Conservation (phyloP, 2,329 filamentous ascomycete species). For the Tolypocladium guangdongense region DNA sequence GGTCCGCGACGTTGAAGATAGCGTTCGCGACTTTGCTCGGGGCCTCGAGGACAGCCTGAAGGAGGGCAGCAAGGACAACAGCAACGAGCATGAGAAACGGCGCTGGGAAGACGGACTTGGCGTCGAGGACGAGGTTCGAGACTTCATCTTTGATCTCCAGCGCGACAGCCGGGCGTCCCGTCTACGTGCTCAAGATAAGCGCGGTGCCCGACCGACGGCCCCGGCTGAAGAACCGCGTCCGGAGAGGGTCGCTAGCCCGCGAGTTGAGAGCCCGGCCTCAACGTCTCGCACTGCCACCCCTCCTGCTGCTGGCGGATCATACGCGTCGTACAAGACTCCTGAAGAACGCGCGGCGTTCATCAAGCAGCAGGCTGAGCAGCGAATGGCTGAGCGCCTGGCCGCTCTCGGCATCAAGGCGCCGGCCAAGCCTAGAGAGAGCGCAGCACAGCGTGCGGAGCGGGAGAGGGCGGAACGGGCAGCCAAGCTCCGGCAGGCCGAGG, state of each 20-base stretch:
- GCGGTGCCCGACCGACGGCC: constrained; percentile 29
- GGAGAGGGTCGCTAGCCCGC: constrained; percentile 27
- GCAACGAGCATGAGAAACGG: constrained; percentile 79
- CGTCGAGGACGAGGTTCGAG: constrained; percentile 91
- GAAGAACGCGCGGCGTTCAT: constrained; percentile 94
- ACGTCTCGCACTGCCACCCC: constrained; percentile 38
- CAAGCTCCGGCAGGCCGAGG: constrained; percentile 79
- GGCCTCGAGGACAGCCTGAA: constrained; percentile 82
- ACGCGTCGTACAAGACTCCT: constrained; percentile 76
- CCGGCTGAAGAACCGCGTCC: constrained; percentile 32
- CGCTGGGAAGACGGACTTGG: constrained; percentile 94
- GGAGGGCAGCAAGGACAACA: constrained; percentile 62
- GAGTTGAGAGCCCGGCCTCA: constrained; percentile 41
- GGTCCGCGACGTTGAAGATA: constrained; percentile 94
- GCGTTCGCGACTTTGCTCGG: constrained; percentile 76
- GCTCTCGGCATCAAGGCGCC: constrained; percentile 84
- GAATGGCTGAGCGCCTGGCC: constrained; percentile 92
- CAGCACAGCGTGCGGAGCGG: constrained; percentile 76
- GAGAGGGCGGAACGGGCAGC: constrained; percentile 82
- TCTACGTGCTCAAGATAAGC: constrained; percentile 49
- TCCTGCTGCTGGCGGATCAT: constrained; percentile 49
- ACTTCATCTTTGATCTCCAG: constrained; percentile 96
- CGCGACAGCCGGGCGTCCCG: constrained; percentile 70
- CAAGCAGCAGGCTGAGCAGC: constrained; percentile 91
- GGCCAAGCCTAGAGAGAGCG: constrained; percentile 65